Conservation (phyloP, 495 filamentous ascomycete genomes). For the Bryoglossum gracile region DNA sequence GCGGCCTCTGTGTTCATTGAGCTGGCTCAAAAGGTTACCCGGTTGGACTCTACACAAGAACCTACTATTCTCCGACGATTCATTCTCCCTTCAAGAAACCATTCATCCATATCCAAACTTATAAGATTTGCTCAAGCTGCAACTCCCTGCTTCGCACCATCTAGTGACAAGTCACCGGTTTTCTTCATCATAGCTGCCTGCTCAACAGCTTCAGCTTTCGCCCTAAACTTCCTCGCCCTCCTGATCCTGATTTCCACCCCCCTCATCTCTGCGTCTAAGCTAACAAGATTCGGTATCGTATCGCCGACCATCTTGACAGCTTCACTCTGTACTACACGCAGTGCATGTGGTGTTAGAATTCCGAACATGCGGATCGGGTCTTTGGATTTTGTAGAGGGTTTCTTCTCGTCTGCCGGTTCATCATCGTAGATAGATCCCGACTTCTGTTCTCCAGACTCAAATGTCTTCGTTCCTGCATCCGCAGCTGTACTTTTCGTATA, state of each 20-base stretch:
- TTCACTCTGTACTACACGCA: conserved; percentile 51
- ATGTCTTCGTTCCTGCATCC: not conserved
- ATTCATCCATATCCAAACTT: too few relatives aligned
- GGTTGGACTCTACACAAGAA: too few relatives aligned
- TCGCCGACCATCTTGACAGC: conserved; percentile 36
- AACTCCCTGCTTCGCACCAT: too few relatives aligned
- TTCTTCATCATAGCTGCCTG: too few relatives aligned
- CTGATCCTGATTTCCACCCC: conserved; percentile 43
- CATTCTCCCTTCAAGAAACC: too few relatives aligned
- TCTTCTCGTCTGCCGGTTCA: conserved; percentile 7
- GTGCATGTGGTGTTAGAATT: conserved; percentile 51
- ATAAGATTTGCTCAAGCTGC: too few relatives aligned
- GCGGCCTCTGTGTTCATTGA: too few relatives aligned
- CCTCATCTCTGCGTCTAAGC: conserved; percentile 38
- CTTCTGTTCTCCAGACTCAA: not conserved
- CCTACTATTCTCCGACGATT: too few relatives aligned
- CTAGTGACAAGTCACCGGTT: too few relatives aligned
- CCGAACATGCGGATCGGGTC: conserved; percentile 69
- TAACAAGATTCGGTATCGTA: conserved; percentile 37
- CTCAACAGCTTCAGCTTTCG: conserved; percentile 32
- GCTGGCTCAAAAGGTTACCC: too few relatives aligned
- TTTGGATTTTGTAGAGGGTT: conserved; percentile 14
- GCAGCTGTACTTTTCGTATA: too few relatives aligned
- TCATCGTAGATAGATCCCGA: not conserved
- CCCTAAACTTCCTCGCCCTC: conserved; percentile 40